A percentile compares a stretch with the other conserved stretches of the same genome.
Conservation (phyloP, 805 yeast species). For the Lipomyces kockii region DNA sequence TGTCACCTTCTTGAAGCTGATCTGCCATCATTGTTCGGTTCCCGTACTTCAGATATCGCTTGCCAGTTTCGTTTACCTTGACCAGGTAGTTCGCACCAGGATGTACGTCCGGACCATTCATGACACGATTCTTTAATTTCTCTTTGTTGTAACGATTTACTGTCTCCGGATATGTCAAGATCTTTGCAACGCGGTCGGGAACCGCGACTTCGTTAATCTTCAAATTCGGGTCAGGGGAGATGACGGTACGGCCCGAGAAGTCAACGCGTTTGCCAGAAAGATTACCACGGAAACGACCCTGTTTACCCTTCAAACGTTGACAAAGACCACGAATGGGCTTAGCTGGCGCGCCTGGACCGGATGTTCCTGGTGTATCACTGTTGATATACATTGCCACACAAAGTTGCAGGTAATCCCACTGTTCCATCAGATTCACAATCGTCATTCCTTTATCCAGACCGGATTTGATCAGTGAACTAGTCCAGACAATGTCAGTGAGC, state of each 20-base stretch:
- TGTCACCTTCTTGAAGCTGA: slow-evolving; percentile 80
- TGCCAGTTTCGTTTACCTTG: slow-evolving; percentile 80
- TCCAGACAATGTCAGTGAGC: slow-evolving; percentile 95
- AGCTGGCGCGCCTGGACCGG: slow-evolving; percentile 50
- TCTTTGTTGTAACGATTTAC: slow-evolving; percentile 85
- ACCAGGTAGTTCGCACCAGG: slow-evolving; percentile 94
- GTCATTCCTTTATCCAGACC: slow-evolving; percentile 95
- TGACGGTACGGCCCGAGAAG: slow-evolving; percentile 96
- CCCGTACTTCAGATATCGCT: slow-evolving; percentile 88
- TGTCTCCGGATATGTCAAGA: slow-evolving; percentile 92
- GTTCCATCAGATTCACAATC: slow-evolving; percentile 89
- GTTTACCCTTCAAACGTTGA: slow-evolving; percentile 96
- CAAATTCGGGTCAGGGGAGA: slow-evolving; percentile 97
- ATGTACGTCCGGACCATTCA: slow-evolving; percentile 84
- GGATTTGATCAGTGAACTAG: slow-evolving; percentile 89
- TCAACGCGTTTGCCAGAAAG: slow-evolving; percentile 98
- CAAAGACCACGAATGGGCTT: slow-evolving; percentile 93
- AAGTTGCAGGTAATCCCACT: slow-evolving; percentile 96
- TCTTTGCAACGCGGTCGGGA: slow-evolving; percentile 95
- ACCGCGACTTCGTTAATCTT: slow-evolving; percentile 97
- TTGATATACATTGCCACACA: slow-evolving; percentile 97
- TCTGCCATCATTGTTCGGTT: slow-evolving; percentile 78
- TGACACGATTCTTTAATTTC: slow-evolving; percentile 72
- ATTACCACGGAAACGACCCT: slow-evolving; percentile 98
- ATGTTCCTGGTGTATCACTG: slow-evolving; percentile 85